Conservation (phyloP, 371 early-diverging fungal genomes). For the Massospora cicadina region DNA sequence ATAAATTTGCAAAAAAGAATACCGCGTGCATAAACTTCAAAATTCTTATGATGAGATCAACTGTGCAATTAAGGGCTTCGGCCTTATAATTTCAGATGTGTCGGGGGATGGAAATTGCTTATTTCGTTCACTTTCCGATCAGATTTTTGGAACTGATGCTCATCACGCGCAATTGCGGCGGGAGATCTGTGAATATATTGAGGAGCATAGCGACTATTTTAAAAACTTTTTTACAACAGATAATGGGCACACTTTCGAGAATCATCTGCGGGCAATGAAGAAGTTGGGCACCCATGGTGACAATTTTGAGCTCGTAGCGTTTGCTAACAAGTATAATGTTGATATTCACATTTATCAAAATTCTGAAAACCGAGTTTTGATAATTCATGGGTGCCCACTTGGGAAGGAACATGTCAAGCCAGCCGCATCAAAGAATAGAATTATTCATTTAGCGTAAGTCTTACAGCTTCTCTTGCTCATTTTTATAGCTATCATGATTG, state of each 20-base stretch:
- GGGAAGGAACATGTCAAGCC: constrained; percentile 17
- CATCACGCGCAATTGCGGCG: constrained; percentile 35
- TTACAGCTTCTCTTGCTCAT: background rate
- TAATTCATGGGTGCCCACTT: too few species aligned
- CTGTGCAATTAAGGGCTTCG: too few species aligned
- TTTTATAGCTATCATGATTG: constrained; percentile 46
- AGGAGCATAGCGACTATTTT: constrained; percentile 39
- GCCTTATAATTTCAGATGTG: constrained; percentile 57
- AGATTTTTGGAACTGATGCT: constrained; percentile 35
- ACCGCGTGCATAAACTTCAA: too few species aligned
- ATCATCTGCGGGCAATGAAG: constrained; percentile 48
- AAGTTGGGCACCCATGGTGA: constrained; percentile 54
- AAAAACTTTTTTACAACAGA: constrained; percentile 50
- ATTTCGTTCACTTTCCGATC: constrained; percentile 58
- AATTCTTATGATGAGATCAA: too few species aligned
- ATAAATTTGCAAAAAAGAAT: too few species aligned
- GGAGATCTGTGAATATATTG: constrained; percentile 44
- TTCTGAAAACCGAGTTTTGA: constrained; percentile 46
- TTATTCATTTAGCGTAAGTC: constrained; percentile 54
- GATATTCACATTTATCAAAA: constrained; percentile 67
- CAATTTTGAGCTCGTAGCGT: constrained; percentile 70
- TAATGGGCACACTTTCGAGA: constrained; percentile 28
- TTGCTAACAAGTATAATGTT: constrained; percentile 38
- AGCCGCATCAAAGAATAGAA: constrained; percentile 20
- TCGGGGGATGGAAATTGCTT: constrained; percentile 75